Base-by-base conservation (phyloP, 2,329 filamentous ascomycete genomes). In the Monosporascus sp. region DNA sequence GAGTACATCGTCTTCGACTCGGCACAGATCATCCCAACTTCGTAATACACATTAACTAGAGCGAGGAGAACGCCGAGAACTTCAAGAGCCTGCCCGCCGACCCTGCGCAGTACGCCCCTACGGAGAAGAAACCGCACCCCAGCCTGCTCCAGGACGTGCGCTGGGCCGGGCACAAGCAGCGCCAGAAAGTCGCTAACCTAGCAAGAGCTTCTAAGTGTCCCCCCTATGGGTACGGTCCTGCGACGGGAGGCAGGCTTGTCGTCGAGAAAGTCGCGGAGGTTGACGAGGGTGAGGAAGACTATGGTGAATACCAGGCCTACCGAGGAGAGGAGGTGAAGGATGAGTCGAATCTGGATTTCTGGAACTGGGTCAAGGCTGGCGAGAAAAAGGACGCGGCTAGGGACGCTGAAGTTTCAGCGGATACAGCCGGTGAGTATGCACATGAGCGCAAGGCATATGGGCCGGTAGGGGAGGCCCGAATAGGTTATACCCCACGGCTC, bases 1-100 rank as follows among this genome's bases (percentile, higher is more conserved):
- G 73, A 76, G 55, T 77, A 75, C 50, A 66, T 77, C 20, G 70
- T 75, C 14, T 75, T 77, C 55, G 62, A 74, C n/a, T 56, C 63
- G 7, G 63, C 66, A 3, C 72, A 72, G 47, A 75, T 77, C 9
- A 60, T 77, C 9, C 74, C 1, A 72, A 72, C 48, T 75, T 76
- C 51, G 72, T 76, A 9, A 64, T 77, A 5, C 73, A 77, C 52
- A 61, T 76, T 8, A 74, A 77, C 52, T 70, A 70, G 55, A 70
- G 70, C 4, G 58, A 60, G 17, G 63, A 70, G 3, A 63, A 68
- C 48, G 61, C 67, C 9, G 54, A 62, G 38, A 55, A 67, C 47
- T 65, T 63, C 14, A 53, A 49, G 7, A 49, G 53, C 9, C 58
- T 65, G 17, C 61, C 63, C 1, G 46, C 38, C 5, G 52, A 68